Percentiles rank a stretch among this genome's conserved stretches.
Conservation (phyloP, 345 rosid species). For the Eutrema japonicum region DNA sequence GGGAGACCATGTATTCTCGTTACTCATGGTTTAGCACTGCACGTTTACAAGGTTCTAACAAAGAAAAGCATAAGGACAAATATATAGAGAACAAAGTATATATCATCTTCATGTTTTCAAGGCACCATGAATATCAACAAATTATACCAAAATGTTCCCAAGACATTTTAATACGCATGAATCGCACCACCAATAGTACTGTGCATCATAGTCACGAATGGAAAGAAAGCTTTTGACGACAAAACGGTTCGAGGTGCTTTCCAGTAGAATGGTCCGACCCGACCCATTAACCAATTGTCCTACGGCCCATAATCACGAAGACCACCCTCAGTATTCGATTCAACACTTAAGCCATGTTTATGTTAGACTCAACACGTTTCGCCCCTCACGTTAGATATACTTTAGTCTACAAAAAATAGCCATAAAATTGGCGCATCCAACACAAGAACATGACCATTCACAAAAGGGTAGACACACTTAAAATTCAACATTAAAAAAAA, state of each 20-base stretch:
- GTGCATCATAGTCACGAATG: no score
- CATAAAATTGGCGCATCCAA: slow-evolving; percentile 8
- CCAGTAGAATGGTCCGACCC: neutral
- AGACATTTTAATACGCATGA: no score
- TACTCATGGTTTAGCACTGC: neutral
- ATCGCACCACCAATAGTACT: no score
- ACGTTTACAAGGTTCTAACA: neutral
- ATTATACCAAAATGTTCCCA: no score
- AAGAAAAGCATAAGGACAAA: neutral
- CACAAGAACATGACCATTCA: slow-evolving; percentile 18
- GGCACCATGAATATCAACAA: no score
- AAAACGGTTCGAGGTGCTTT: neutral
- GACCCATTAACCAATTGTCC: neutral
- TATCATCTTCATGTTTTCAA: neutral
- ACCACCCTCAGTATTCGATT: neutral
- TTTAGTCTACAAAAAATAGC: slow-evolving; percentile 4
- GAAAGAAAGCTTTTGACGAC: no score
- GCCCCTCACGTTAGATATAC: no score
- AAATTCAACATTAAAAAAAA: slow-evolving; percentile 6
- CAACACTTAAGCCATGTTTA: neutral
- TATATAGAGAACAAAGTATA: neutral
- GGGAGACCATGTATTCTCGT: no score
- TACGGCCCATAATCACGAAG: slow-evolving; percentile 11
- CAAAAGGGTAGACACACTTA: neutral
- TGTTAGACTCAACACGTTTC: neutral